Conservation (phyloP, 495 filamentous ascomycete species). For the Aspergillus egyptiacus region DNA sequence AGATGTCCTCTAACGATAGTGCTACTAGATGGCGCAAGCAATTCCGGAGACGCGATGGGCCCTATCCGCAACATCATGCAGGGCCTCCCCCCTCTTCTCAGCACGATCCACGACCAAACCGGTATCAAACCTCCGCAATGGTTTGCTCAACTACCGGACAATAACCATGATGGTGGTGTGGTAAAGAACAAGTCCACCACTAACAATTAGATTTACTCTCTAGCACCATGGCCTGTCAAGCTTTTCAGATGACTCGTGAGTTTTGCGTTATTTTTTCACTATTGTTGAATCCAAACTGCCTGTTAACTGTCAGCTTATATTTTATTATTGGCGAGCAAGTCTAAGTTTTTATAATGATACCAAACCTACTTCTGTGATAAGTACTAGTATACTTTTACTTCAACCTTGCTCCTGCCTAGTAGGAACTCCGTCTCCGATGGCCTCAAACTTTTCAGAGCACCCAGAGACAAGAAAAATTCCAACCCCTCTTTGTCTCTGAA, state of each 20-base stretch:
- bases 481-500: no score
- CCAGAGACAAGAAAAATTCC: no score
- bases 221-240: no score
- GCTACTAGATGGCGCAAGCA: constrained; percentile 22
- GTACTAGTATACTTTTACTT: no score
- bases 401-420: no score
- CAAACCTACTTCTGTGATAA: no score
- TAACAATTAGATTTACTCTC: not conserved
- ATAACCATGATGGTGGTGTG: not conserved
- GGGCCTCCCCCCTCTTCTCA: constrained; percentile 69
- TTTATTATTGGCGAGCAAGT: no score
- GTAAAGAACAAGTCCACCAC: not conserved
- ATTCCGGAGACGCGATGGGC: constrained; percentile 37
- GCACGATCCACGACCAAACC: constrained; percentile 78
- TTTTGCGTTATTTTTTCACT: not conserved
- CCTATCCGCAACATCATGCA: constrained; percentile 62
- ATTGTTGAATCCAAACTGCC: not conserved
- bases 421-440: no score
- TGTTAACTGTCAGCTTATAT: no score
- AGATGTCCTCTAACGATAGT: not conserved
- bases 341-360: no score
- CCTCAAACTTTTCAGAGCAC: not conserved
- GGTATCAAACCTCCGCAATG: constrained; percentile 69
- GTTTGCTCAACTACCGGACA: constrained; percentile 47
- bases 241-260: no score